A percentile compares a stretch with the other conserved stretches of the same genome.
Evolutionary conservation across 495 filamentous ascomycete genomes (phyloP).

Genomic region (Trichodelitschia bisporula): DNA sequence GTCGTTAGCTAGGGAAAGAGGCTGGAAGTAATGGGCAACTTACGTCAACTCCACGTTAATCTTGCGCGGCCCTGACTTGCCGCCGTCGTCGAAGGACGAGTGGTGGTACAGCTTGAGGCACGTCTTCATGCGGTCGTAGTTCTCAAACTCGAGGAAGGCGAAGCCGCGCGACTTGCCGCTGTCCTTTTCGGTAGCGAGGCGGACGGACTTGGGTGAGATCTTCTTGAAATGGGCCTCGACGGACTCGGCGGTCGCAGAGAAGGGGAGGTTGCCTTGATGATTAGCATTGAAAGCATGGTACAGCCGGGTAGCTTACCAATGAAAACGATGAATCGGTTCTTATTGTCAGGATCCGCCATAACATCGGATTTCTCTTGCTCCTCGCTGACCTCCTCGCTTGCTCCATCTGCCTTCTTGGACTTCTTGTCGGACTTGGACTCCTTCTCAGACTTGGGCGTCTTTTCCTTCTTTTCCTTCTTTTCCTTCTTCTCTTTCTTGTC

Average conservation of each 20-base stretch:
- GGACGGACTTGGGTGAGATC: constrained; percentile 44
- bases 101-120: constrained; percentile 79
- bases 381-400: constrained; percentile 1
- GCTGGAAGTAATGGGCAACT: not conserved
- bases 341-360: too few species aligned
- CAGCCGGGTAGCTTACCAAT: constrained; percentile 27
- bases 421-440: constrained; percentile 1
- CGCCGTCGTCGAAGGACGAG: constrained; percentile 48
- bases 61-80: constrained; percentile 29
- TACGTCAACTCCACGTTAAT: constrained; percentile 76
- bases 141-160: constrained; percentile 81
- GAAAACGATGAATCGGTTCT: constrained; percentile 59
- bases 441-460: not conserved
- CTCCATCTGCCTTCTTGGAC: constrained; percentile 2
- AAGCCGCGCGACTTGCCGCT: constrained; percentile 54
- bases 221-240: constrained; percentile 53
- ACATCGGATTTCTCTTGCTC: constrained; percentile 7
- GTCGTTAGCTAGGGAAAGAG: not conserved
- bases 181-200: constrained; percentile 47
- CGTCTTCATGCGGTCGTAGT: constrained; percentile 81
- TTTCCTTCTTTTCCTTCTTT: constrained; percentile 6
- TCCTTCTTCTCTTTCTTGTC: constrained; percentile 13
- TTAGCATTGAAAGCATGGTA: constrained; percentile 2
- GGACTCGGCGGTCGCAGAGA: constrained; percentile 40
- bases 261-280: constrained; percentile 59